Percentiles rank a stretch among this genome's conserved stretches.
phyloP scores from a whole-genome alignment of 768 basidiomycete genomes.

The Russula earlei region DNA sequence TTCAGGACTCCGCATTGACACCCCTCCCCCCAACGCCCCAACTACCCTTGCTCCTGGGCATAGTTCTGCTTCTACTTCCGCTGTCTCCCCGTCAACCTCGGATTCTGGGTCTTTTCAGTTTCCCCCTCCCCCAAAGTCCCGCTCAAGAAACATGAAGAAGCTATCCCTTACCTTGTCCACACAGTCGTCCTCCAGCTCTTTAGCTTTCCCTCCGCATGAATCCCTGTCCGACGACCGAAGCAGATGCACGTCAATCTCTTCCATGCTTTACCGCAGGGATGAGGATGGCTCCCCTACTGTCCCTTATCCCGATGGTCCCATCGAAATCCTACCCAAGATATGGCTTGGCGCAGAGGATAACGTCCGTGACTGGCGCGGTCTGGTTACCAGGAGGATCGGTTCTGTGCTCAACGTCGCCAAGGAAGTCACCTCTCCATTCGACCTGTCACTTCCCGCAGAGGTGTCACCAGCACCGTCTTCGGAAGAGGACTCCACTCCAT shows the following conservation, averaged over 20 bases:
- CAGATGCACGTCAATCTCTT: conserved; percentile 56
- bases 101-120: conserved; percentile 44
- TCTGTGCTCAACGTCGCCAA: conserved; percentile 89
- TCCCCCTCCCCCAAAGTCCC: conserved; percentile 32
- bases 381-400: conserved; percentile 63
- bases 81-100: conserved; percentile 42
- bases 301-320: conserved; percentile 74
- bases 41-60: conserved; percentile 42
- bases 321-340: conserved; percentile 75
- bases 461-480: conserved; percentile 42
- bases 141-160: conserved; percentile 64
- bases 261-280: conserved; percentile 51
- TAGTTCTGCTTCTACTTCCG: conserved; percentile 35
- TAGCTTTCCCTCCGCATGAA: conserved; percentile 31
- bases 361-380: conserved; percentile 67
- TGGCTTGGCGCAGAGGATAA: conserved; percentile 93
- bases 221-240: conserved; percentile 30
- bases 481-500: conserved; percentile 49
- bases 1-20: conserved; percentile 49
- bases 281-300: conserved; percentile 50
- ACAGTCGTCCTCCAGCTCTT: conserved; percentile 46
- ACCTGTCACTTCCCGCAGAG: conserved; percentile 33
- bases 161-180: conserved; percentile 60
- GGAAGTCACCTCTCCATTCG: conserved; percentile 73
- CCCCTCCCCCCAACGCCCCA: conserved; percentile 39